phyloP scores from a whole-genome alignment of 164 flowering plant genomes.

The Liriodendron chinense region DNA sequence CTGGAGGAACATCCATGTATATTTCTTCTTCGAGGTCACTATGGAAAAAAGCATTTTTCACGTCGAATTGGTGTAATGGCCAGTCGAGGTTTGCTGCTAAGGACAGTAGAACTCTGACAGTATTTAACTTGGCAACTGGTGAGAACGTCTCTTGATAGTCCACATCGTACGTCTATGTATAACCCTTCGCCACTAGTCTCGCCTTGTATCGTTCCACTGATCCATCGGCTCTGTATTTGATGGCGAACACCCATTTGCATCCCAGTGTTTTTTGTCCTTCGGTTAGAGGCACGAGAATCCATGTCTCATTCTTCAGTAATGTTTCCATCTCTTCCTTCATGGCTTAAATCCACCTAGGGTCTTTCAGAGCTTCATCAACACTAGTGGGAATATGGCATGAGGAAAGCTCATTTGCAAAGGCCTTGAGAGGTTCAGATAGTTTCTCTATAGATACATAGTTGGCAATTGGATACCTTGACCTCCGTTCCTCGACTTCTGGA shows the following conservation, averaged over 20 bases:
- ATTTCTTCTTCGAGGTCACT: background rate
- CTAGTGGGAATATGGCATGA: too few species aligned
- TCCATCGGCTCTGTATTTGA: constrained; percentile 6
- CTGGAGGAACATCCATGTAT: constrained; percentile 4
- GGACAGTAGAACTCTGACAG: background rate
- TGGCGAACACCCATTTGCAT: constrained; percentile 6
- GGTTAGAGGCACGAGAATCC: background rate
- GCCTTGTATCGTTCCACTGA: background rate
- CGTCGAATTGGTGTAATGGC: background rate
- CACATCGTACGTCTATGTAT: background rate
- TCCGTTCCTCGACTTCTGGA: too few species aligned
- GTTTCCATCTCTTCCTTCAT: too few species aligned
- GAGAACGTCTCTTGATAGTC: constrained; percentile 5
- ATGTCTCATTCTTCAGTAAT: background rate
- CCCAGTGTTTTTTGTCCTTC: background rate
- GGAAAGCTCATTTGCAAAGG: too few species aligned
- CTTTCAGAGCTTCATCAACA: too few species aligned
- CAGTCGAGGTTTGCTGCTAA: constrained; percentile 1
- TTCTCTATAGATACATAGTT: too few species aligned
- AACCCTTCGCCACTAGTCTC: background rate
- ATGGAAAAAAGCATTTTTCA: background rate
- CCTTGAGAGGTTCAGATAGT: too few species aligned
- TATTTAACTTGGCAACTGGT: constrained; percentile 1
- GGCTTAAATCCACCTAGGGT: too few species aligned
- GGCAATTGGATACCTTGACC: too few species aligned